Evolutionary conservation across 176 grass and related monocot genomes (phyloP), one percentile per base, ranked within the genome.

Genomic region (Alopecurus myosuroides): DNA sequence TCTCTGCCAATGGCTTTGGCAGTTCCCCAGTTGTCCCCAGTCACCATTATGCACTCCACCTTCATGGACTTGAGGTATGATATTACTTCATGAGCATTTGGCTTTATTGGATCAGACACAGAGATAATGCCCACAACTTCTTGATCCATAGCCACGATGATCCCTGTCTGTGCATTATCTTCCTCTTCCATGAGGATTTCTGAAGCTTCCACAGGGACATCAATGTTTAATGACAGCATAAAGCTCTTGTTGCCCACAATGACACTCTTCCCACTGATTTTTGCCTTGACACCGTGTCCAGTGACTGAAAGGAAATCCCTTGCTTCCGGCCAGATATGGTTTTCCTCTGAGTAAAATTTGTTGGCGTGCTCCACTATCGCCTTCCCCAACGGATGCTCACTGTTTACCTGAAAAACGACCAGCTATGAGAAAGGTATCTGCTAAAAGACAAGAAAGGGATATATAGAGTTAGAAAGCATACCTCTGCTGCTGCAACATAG

Each of bases 11-110:
- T 98, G 34, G 96, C 93, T 20, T 92, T 98, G 79, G 93, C 97
- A 9, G 97, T 98, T 17, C 91, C 93, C 97, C 89, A 98, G 84
- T 98, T 98, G 74, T 98, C 97, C 18, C 97, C 97, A 9, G 97
- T 98, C 74, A 95, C 93, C 97, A 98, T 98, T 81, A 95, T 96
- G 70, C 97, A 91, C 76, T 98, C 89, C 74, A 98, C 89, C 51
- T 89, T 91, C 91, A 96, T 98, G 31, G 91, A 94, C 74, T 65
- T 84, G 18, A 98, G 89, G 79, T 95, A 89, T 19, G 97, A 85
- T 89, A 98, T 89, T 9, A 94, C 97, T 73, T 94, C 84, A 53
- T 25, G 62, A 33, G 93, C 93, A 72, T 86, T 84, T 55, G 89
- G 91, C 64, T 98, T 98, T 63, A 96, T 87, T 40, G 89, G 97